Base-by-base conservation (phyloP, 768 basidiomycete genomes). In the Boletus sp. region DNA sequence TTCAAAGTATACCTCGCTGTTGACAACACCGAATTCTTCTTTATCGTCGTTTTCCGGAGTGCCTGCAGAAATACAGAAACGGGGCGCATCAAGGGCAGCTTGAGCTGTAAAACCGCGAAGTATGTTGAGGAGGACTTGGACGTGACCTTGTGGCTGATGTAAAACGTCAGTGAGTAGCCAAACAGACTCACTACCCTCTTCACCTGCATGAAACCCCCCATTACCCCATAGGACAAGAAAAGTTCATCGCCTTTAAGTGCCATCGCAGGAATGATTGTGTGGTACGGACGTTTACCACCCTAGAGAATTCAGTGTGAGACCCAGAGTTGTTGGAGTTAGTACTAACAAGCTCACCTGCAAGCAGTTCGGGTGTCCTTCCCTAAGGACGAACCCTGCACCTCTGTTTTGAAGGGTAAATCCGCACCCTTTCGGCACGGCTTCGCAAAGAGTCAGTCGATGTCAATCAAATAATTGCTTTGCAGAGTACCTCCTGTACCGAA, bases 381-480 rank as follows among this genome's bases (percentile, higher is more conserved):
- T 77, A 23, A 98, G 75, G 7, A 83, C 77, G 69, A 99, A 99
- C 6, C 89, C 87, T 11, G 84, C 77, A 2, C 97, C 97, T 52
- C 97, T 81, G 70, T 97, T 97, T 72, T 99, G 97, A 14, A 99
- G 79, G 0, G 94, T 97, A 70, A 99, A 99, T 0, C 97, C 97
- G 63, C 94, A 97, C 0, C 88, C 93, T 61, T 90, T 87, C 0
- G 97, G 97, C 37, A 99, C 77, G 32, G 96, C 96, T 83, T 65
- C 61, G 19, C 23, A 13, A 42, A 54, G 11, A 11, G 15, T 67
- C 29, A 61, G 47, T 41, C 10, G 4, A 47, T 5, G 35, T 42
- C n/a, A 50, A 50, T 32, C 13, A 19, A 35, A 48, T 19, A 34
- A 5, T 37, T n/a, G 11, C 15, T 40, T 33, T 46, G 17, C 40